Evolutionary conservation across 177 flowering plant species (phyloP).

Genomic region (Tripterygium wilfordii): DNA sequence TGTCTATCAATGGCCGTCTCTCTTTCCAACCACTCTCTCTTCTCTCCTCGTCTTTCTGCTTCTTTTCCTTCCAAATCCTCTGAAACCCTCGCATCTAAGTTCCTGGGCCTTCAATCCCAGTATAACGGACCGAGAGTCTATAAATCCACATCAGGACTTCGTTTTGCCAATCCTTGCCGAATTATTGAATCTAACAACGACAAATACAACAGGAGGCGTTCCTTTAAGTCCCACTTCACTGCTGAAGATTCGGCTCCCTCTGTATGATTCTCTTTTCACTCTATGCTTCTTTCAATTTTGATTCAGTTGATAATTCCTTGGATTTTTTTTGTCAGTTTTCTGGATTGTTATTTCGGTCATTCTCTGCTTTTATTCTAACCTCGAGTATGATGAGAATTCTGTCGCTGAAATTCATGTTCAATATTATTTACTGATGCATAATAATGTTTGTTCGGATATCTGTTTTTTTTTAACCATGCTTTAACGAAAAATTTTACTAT

Average conservation of each 20-base stretch:
- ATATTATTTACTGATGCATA: no score
- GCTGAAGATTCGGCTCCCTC: constrained; percentile 18
- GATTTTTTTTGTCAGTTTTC: neutral
- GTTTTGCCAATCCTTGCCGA: constrained; percentile 3
- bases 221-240: constrained; percentile 16
- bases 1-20: constrained; percentile 21
- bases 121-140: constrained; percentile 5
- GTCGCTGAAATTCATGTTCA: no score
- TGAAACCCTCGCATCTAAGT: constrained; percentile 5
- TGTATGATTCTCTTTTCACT: constrained; percentile 17
- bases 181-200: no score
- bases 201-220: constrained; percentile 5
- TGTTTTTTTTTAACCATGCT: no score
- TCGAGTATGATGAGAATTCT: no score
- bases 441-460: no score
- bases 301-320: neutral
- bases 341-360: no score
- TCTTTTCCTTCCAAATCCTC: constrained; percentile 15
- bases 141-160: constrained; percentile 14
- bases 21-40: constrained; percentile 19
- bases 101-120: constrained; percentile 2
- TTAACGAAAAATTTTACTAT: no score
- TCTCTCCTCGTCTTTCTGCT: constrained; percentile 16
- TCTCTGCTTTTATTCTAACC: neutral
- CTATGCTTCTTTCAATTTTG: neutral